Evolutionary conservation across 176 grass and related monocot species (phyloP).

Genomic region (Avena eriantha): DNA sequence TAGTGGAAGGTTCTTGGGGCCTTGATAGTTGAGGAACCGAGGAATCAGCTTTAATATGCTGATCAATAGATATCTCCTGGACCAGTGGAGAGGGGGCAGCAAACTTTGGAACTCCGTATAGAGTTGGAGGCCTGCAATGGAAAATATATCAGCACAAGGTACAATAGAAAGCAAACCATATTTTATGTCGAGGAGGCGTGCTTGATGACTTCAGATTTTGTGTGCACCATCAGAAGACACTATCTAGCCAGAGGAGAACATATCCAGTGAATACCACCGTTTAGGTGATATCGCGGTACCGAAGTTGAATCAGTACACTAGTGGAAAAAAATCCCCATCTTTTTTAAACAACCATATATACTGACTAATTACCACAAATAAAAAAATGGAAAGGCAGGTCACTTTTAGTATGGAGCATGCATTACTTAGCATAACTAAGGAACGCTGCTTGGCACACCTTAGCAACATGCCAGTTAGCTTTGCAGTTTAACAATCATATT

Average conservation of each 20-base stretch:
- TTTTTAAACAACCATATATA: background rate
- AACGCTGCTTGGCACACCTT: conserved; percentile 3
- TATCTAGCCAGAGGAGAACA: background rate
- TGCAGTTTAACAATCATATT: conserved; percentile 16
- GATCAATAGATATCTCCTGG: conserved; percentile 62
- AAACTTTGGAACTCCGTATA: conserved; percentile 79
- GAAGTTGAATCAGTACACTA: background rate
- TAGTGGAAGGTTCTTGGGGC: conserved; percentile 72
- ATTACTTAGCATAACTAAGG: conserved; percentile 15
- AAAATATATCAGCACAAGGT: conserved; percentile 31
- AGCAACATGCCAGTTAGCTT: conserved; percentile 2
- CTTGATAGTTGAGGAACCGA: conserved; percentile 57
- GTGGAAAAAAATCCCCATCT: background rate
- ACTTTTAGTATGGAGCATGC: background rate
- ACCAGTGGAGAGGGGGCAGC: conserved; percentile 38
- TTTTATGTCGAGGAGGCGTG: conserved; percentile 15
- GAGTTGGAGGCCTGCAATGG: conserved; percentile 68
- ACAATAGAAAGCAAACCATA: conserved; percentile 21
- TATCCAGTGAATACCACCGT: background rate
- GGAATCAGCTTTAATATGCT: conserved; percentile 58
- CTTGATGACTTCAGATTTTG: conserved; percentile 11
- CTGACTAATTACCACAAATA: background rate
- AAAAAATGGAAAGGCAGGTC: conserved; percentile 31
- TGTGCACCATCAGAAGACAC: background rate
- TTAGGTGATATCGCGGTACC: background rate